phyloP scores from a whole-genome alignment of 352 stramenopile species.

The Phytophthora ramorum region DNA sequence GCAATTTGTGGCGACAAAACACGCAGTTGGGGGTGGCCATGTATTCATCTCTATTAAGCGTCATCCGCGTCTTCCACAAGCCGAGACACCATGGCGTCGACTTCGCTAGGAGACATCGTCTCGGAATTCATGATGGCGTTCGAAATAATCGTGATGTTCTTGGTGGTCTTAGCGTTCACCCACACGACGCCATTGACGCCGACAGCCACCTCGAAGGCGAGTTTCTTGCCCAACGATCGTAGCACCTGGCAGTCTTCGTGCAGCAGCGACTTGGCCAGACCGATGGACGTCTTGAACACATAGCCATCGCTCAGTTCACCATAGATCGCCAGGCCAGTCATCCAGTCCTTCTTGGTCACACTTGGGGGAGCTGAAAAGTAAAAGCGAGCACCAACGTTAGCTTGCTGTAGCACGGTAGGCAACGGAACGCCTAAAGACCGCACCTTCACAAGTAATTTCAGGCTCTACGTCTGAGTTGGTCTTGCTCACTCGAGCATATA shows the following conservation, averaged over 20 bases:
- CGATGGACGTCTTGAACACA: slow-evolving; percentile 87
- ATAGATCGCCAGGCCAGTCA: slow-evolving; percentile 97
- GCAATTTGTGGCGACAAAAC: slow-evolving; percentile 9
- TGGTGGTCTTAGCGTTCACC: slow-evolving; percentile 91
- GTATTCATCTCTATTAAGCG: slow-evolving; percentile 39
- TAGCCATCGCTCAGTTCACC: slow-evolving; percentile 95
- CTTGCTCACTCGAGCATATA: slow-evolving; percentile 96
- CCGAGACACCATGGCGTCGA: slow-evolving; percentile 80
- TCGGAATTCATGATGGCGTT: slow-evolving; percentile 92
- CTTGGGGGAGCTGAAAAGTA: slow-evolving; percentile 70
- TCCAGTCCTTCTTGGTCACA: slow-evolving; percentile 97
- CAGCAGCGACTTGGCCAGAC: slow-evolving; percentile 75
- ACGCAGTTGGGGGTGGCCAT: slow-evolving; percentile 3
- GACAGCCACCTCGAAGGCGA: slow-evolving; percentile 96
- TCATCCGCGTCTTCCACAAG: slow-evolving; percentile 68
- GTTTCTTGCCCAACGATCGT: slow-evolving; percentile 70
- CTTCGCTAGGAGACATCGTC: slow-evolving; percentile 79
- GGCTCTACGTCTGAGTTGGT: slow-evolving; percentile 91
- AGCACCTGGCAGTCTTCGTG: slow-evolving; percentile 86
- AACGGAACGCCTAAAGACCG: not conserved
- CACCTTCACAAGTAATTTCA: slow-evolving; percentile 96
- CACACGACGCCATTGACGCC: slow-evolving; percentile 97
- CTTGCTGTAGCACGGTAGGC: not conserved
- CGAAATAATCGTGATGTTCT: slow-evolving; percentile 86
- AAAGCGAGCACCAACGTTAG: slow-evolving; percentile 8